These are phyloP conservation scores for Mrakia gelida DNA, from an alignment of 768 basidiomycete species.

Conservation along the genomic window DNA sequence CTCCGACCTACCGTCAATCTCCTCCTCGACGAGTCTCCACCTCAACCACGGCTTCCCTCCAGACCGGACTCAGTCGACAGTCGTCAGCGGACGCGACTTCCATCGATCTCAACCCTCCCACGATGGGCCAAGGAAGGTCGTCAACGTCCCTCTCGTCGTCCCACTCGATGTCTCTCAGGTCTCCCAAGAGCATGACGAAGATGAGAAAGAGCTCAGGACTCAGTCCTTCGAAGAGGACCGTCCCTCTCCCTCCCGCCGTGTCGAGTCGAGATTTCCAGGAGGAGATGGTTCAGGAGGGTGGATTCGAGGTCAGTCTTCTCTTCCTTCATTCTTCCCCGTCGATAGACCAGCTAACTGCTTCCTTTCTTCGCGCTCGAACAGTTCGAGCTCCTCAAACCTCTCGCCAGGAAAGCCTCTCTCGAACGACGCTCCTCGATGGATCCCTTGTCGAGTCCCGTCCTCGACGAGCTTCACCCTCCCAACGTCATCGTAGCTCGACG, in stretches of 20 bases:
- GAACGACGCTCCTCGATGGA: not conserved
- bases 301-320: constrained; percentile 12
- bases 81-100: constrained; percentile 1
- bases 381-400: constrained; percentile 26
- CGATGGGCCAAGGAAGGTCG: constrained; percentile 3
- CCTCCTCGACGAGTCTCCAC: not conserved
- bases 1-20: not conserved
- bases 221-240: constrained; percentile 11
- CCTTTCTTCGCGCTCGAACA: not conserved
- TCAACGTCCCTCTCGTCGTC: not conserved
- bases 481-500: not conserved
- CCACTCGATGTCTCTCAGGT: not conserved
- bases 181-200: constrained; percentile 9
- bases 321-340: not conserved
- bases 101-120: not conserved
- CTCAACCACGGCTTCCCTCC: not conserved
- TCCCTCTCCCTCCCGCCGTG: constrained; percentile 2
- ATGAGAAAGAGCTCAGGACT: not conserved
- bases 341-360: not conserved
- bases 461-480: constrained; percentile 2
- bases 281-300: constrained; percentile 20
- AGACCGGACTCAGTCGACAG: not conserved
- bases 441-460: not conserved
- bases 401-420: constrained; percentile 20
- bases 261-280: constrained; percentile 22